A percentile compares a stretch with the other conserved stretches of the same genome.
These are phyloP conservation scores for Aquilaria sinensis DNA, from an alignment of 345 rosid genomes.

Conservation along the genomic window DNA sequence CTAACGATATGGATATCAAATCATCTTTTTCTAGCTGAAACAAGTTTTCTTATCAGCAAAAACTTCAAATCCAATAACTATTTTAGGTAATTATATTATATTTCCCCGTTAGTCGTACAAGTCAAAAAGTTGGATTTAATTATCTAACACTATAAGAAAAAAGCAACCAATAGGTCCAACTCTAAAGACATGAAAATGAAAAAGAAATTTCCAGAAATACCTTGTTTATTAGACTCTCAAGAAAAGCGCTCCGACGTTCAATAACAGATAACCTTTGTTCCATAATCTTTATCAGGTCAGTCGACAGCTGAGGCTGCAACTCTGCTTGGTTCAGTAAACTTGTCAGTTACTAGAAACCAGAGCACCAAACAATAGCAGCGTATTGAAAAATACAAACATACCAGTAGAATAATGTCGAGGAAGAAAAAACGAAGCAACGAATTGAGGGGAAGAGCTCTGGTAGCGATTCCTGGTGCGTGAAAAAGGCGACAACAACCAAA, in stretches of 20 bases:
- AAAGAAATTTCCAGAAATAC: slow-evolving; percentile 14
- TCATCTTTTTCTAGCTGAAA: too few relatives aligned
- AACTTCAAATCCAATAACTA: background rate
- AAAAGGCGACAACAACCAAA: slow-evolving; percentile 23
- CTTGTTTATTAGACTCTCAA: slow-evolving; percentile 63
- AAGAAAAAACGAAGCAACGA: slow-evolving; percentile 8
- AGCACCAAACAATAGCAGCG: background rate
- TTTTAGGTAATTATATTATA: background rate
- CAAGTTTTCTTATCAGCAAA: too few relatives aligned
- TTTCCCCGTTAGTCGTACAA: too few relatives aligned
- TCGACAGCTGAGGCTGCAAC: slow-evolving; percentile 46
- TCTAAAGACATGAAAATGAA: background rate
- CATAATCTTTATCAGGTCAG: slow-evolving; percentile 74
- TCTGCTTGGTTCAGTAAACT: slow-evolving; percentile 28
- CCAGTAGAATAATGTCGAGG: slow-evolving; percentile 44
- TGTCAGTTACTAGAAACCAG: background rate
- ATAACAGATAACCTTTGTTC: slow-evolving; percentile 63
- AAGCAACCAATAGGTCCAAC: too few relatives aligned
- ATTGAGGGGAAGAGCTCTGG: slow-evolving; percentile 17
- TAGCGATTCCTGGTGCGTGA: slow-evolving; percentile 8
- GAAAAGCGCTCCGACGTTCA: slow-evolving; percentile 48
- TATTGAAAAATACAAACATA: slow-evolving; percentile 2
- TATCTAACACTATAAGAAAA: too few relatives aligned
- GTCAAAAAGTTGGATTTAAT: too few relatives aligned
- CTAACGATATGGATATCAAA: too few relatives aligned